These are phyloP conservation scores for Amaranthus hypochondriacus DNA, from an alignment of 148 eudicot species.

Conservation along the genomic window DNA sequence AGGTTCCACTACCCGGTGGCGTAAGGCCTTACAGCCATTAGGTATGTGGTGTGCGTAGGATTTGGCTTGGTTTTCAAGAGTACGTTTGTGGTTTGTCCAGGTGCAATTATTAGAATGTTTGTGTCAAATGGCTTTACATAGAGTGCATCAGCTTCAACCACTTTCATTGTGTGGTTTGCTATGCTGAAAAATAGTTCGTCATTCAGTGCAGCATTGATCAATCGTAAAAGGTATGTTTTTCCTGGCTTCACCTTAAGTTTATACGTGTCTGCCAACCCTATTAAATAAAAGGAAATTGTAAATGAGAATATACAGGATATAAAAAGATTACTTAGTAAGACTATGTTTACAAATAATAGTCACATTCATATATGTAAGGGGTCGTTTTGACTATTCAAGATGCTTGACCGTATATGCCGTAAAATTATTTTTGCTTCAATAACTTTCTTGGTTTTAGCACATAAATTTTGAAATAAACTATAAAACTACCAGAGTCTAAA, in stretches of 20 bases:
- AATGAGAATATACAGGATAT: too few species aligned
- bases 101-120: conserved; percentile 37
- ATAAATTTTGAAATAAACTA: too few species aligned
- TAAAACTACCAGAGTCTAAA: too few species aligned
- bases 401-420: too few species aligned
- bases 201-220: conserved; percentile 77
- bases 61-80: conserved; percentile 47
- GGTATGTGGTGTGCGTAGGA: conserved; percentile 32
- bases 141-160: conserved; percentile 61
- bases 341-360: too few species aligned
- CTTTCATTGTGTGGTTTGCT: conserved; percentile 55
- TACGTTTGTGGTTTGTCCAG: conserved; percentile 74
- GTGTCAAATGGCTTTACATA: conserved; percentile 63
- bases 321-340: too few species aligned
- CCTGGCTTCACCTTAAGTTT: conserved; percentile 62
- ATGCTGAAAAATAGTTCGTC: conserved; percentile 71
- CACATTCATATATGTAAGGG: too few species aligned
- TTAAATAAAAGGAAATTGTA: too few species aligned
- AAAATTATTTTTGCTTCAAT: too few species aligned
- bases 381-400: too few species aligned
- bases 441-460: too few species aligned
- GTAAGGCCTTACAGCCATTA: conserved; percentile 63
- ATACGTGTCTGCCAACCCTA: conserved; percentile 43
- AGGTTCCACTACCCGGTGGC: conserved; percentile 58
- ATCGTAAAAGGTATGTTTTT: conserved; percentile 58